Percentiles rank a stretch among this genome's conserved stretches.
phyloP scores from a whole-genome alignment of 495 filamentous ascomycete genomes.

The Annulohypoxylon moriforme region DNA sequence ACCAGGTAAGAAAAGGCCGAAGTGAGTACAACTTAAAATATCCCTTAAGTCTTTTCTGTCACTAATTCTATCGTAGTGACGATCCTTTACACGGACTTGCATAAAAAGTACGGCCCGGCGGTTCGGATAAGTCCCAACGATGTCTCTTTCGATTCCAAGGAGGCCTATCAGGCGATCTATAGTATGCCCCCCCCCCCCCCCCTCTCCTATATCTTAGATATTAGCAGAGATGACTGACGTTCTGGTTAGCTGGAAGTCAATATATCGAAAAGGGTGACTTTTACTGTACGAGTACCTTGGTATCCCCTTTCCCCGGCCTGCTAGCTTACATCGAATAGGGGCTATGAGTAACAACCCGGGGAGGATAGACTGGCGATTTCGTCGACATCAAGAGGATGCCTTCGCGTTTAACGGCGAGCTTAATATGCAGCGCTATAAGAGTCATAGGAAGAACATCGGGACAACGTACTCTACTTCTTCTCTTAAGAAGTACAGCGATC shows the following conservation, averaged over 20 bases:
- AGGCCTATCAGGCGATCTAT: constrained; percentile 58
- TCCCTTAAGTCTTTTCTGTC: not conserved
- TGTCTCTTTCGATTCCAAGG: constrained; percentile 61
- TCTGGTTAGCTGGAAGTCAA: constrained; percentile 40
- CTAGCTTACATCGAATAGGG: constrained; percentile 12
- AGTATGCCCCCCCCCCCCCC: constrained; percentile 33
- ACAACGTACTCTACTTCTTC: constrained; percentile 50
- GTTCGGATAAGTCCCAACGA: constrained; percentile 69
- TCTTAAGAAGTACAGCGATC: constrained; percentile 51
- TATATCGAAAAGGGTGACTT: constrained; percentile 53
- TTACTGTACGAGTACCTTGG: constrained; percentile 43
- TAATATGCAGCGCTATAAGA: constrained; percentile 51
- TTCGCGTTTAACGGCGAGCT: constrained; percentile 47
- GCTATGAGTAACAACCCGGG: constrained; percentile 20
- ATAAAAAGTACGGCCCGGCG: constrained; percentile 62
- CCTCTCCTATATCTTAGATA: not conserved
- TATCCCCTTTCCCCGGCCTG: not conserved
- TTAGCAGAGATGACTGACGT: not conserved
- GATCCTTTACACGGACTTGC: constrained; percentile 52
- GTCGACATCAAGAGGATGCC: constrained; percentile 21
- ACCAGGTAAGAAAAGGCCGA: constrained; percentile 46
- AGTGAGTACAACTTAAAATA: constrained; percentile 16
- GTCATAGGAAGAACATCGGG: constrained; percentile 55
- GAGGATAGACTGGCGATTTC: constrained; percentile 27
- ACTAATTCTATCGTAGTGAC: constrained; percentile 17